These are phyloP conservation scores for Mortierella sp. DNA, from an alignment of 371 early-diverging fungal species.

Conservation along the genomic window DNA sequence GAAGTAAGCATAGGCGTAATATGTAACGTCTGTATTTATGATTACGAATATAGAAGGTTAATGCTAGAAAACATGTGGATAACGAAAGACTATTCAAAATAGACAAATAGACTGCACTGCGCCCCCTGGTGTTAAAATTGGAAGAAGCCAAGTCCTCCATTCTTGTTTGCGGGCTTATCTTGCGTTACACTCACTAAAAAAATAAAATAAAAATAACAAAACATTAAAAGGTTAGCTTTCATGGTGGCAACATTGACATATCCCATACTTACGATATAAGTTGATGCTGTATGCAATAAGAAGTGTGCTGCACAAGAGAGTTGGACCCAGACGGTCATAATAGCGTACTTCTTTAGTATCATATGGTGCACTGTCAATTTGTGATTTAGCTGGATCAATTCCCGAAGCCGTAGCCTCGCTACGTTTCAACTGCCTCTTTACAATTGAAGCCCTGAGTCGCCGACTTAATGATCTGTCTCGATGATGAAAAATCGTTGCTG, in stretches of 20 bases:
- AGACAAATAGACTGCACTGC: too few relatives aligned
- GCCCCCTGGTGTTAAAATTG: neutral
- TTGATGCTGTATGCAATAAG: slow-evolving; percentile 40
- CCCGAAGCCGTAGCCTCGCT: neutral
- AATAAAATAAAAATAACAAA: neutral
- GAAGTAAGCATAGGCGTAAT: too few relatives aligned
- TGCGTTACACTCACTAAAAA: slow-evolving; percentile 22
- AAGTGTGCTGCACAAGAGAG: slow-evolving; percentile 26
- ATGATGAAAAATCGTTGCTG: slow-evolving; percentile 27
- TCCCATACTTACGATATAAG: slow-evolving; percentile 32
- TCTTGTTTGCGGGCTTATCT: slow-evolving; percentile 7
- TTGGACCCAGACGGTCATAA: slow-evolving; percentile 41
- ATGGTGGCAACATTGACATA: neutral
- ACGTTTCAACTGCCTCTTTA: slow-evolving; percentile 14
- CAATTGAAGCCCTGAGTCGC: slow-evolving; percentile 14
- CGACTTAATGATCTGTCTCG: slow-evolving; percentile 35
- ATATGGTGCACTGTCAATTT: too few relatives aligned
- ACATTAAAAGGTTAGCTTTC: neutral
- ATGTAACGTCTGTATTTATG: too few relatives aligned
- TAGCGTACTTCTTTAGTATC: slow-evolving; percentile 18
- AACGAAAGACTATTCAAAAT: too few relatives aligned
- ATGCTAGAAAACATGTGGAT: neutral
- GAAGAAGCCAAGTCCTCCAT: slow-evolving; percentile 23
- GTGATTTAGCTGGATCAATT: too few relatives aligned
- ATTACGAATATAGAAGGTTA: neutral